Percentiles rank a stretch among this genome's conserved stretches.
These are phyloP conservation scores for Epichloe uncinata DNA, from an alignment of 2,329 filamentous ascomycete species.

Conservation along the genomic window DNA sequence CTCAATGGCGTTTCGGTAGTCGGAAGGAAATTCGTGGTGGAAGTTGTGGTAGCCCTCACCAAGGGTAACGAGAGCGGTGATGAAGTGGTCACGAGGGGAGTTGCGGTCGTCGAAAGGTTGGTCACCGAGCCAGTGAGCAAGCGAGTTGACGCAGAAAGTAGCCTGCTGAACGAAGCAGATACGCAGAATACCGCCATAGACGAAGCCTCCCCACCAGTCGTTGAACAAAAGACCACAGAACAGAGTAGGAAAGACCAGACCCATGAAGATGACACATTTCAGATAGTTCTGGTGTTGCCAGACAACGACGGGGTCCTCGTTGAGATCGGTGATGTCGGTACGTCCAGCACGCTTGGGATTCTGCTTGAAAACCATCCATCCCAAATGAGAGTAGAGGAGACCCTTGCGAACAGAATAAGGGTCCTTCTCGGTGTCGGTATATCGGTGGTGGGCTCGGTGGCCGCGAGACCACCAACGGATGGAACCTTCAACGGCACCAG, in stretches of 20 bases:
- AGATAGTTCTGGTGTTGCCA: slow-evolving; percentile 84
- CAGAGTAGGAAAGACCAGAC: slow-evolving; percentile 58
- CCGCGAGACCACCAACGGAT: slow-evolving; percentile 82
- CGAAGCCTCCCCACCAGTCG: slow-evolving; percentile 69
- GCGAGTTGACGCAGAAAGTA: slow-evolving; percentile 85
- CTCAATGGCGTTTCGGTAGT: slow-evolving; percentile 83
- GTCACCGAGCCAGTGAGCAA: slow-evolving; percentile 83
- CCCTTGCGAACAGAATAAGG: slow-evolving; percentile 87
- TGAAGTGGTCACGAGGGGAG: slow-evolving; percentile 75
- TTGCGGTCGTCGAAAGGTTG: slow-evolving; percentile 90
- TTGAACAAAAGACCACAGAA: slow-evolving; percentile 68
- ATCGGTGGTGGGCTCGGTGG: slow-evolving; percentile 79
- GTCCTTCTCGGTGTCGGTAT: slow-evolving; percentile 86
- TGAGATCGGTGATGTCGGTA: slow-evolving; percentile 78
- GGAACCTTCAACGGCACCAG: slow-evolving; percentile 73
- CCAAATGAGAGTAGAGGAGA: slow-evolving; percentile 62
- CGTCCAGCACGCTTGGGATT: slow-evolving; percentile 81
- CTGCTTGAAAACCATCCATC: slow-evolving; percentile 91
- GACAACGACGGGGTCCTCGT: slow-evolving; percentile 72
- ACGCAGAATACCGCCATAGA: slow-evolving; percentile 75
- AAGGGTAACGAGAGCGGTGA: slow-evolving; percentile 74
- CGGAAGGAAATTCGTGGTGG: slow-evolving; percentile 87
- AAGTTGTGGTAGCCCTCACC: slow-evolving; percentile 93
- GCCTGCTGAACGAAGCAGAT: slow-evolving; percentile 87
- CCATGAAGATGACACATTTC: slow-evolving; percentile 67